Evolutionary conservation across 2,329 filamentous ascomycete genomes (phyloP).

Genomic region (Aspergillus awamori): DNA sequence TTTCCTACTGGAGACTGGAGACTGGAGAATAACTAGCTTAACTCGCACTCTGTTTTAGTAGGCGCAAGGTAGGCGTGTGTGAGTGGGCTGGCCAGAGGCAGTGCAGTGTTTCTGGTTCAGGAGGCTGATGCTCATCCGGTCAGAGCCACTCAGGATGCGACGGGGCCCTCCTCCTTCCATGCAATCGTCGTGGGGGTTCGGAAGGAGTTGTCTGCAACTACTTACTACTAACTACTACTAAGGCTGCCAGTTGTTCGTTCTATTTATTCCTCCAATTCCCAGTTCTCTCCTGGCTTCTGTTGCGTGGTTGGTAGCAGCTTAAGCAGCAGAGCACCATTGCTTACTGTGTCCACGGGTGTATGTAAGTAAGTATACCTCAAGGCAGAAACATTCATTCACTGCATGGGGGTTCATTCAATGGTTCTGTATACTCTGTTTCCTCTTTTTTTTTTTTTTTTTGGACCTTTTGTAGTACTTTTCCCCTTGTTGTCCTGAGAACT

Average conservation of each 20-base stretch:
- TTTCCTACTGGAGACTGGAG: too few species aligned
- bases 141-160: background rate
- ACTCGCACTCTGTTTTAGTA: background rate
- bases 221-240: background rate
- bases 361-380: background rate
- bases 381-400: constrained; percentile 1
- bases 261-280: background rate
- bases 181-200: constrained; percentile 2
- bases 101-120: constrained; percentile 3
- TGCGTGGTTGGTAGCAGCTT: too few species aligned
- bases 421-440: background rate
- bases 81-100: constrained; percentile 5
- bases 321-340: too few species aligned
- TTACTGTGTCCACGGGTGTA: background rate
- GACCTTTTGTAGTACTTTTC: background rate
- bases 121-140: background rate
- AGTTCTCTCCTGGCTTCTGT: too few species aligned
- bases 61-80: background rate
- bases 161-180: background rate
- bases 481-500: too few species aligned
- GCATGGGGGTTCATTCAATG: too few species aligned
- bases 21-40: too few species aligned
- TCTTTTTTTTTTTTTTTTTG: background rate
- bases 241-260: background rate
- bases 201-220: background rate